Evolutionary conservation across 106 monocot genomes (phyloP).

Genomic region (Platanthera zijinensis): DNA sequence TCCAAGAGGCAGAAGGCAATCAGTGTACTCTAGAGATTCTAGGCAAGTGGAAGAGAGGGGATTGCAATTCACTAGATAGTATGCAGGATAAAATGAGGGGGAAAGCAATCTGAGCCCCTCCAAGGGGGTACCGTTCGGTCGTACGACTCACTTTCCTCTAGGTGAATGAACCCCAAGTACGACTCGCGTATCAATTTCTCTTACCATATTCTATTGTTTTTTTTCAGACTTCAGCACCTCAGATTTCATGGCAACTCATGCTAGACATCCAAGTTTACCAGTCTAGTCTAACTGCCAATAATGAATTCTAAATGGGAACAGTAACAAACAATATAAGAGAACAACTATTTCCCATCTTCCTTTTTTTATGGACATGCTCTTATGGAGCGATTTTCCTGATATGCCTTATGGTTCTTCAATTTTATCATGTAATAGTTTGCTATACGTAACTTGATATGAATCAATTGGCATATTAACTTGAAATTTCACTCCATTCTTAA

Average conservation of each 20-base stretch:
- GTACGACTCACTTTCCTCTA: no score
- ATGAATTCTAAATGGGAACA: neutral
- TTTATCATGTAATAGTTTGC: neutral
- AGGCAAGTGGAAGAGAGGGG: no score
- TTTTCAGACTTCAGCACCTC: neutral
- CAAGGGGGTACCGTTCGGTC: no score
- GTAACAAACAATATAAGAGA: neutral
- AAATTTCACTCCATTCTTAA: neutral
- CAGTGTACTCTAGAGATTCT: no score
- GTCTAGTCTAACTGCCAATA: neutral
- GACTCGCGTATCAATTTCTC: neutral
- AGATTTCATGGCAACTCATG: neutral
- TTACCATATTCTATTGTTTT: neutral
- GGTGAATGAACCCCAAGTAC: no score
- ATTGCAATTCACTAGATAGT: no score
- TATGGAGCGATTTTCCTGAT: neutral
- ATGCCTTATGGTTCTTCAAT: neutral
- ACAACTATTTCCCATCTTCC: neutral
- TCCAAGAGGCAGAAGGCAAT: no score
- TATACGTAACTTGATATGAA: conserved; percentile 6
- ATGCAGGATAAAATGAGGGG: no score
- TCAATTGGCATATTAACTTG: conserved; percentile 4
- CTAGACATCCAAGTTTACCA: neutral
- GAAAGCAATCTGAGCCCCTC: no score
- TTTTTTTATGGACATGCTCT: neutral